A percentile compares a stretch with the other conserved stretches of the same genome.
Evolutionary conservation across 2,329 filamentous ascomycete species (phyloP).

Genomic region (Stachybotrys echinatus): DNA sequence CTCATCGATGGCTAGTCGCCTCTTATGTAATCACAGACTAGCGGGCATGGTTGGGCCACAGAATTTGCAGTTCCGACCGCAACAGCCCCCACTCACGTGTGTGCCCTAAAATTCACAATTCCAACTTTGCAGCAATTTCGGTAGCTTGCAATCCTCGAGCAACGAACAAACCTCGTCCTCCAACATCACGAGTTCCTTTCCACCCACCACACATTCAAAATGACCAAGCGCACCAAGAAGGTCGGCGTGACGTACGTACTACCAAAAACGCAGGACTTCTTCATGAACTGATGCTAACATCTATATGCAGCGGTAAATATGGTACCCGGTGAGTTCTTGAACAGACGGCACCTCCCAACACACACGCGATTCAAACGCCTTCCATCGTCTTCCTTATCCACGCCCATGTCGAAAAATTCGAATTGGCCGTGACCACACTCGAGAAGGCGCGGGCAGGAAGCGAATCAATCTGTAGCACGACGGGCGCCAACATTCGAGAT

Average conservation of each 20-base stretch:
- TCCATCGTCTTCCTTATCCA: too few species aligned
- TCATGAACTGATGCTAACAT: conserved; percentile 23
- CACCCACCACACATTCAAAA: conserved; percentile 54
- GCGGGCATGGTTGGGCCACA: not conserved
- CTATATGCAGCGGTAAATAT: conserved; percentile 65
- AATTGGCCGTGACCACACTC: too few species aligned
- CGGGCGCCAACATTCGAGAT: too few species aligned
- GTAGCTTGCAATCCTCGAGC: conserved; percentile 22
- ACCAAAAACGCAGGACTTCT: not conserved
- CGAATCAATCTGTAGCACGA: too few species aligned
- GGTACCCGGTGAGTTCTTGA: conserved; percentile 73
- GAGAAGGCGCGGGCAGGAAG: too few species aligned
- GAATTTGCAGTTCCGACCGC: not conserved
- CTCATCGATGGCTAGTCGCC: too few species aligned
- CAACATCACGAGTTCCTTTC: conserved; percentile 25
- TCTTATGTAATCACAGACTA: too few species aligned
- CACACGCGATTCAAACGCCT: too few species aligned
- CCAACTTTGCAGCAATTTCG: conserved; percentile 26
- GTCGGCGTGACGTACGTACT: conserved; percentile 76
- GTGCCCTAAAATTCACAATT: conserved; percentile 38
- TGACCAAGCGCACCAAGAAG: conserved; percentile 96
- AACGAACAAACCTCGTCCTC: conserved; percentile 25
- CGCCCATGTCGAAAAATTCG: too few species aligned
- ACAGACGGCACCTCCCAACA: too few species aligned
- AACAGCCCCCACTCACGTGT: conserved; percentile 28